Base-by-base conservation (phyloP, 306 rosid genomes). In the Notholithocarpus densiflorus region DNA sequence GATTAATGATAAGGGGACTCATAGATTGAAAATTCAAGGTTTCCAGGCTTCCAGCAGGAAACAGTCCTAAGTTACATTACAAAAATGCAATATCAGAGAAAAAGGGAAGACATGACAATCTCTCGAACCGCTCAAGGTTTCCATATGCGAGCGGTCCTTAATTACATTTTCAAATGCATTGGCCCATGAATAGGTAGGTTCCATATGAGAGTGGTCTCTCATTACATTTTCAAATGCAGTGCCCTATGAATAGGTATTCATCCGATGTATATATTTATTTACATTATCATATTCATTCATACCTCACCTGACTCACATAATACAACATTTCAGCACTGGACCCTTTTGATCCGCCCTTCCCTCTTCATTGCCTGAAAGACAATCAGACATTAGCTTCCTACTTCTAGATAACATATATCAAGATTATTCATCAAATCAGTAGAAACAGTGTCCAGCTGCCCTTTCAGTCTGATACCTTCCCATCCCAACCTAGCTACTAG, bases 281-380 rank as follows among this genome's bases (percentile, higher is more conserved):
- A 90, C 89, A 85, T 82, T 76, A 79, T 87, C 79, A 78, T 34
- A 9, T 4, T 78, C 69, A 62, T 75, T 69, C 51, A 78, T 52
- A 32, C 75, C 90, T 86, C 89, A 79, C 81, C 84, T 74, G 73
- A 74, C 45, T 92, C 87, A 94, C 82, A 91, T 18, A 55, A 94
- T 87, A 84, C 90, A 89, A 78, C 99, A 95, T 86, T 84, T 95
- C 88, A 95, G 81, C 83, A 91, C 98, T 72, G 93, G 84, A 65
- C 98, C 98, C 82, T 92, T 94, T 61, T 92, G 98, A 82, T 92
- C 98, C 56, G 84, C 78, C 84, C 93, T 87, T 74, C 94, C 98
- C 70, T 94, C 98, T 69, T 94, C 98, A 37, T 91, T 88, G 23
- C 98, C 98, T 94, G 83, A 62, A 84, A 65, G 32, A 74, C 12